Conservation (phyloP, 1,284 basidiomycete genomes). For the Schizopora paradoxa region DNA sequence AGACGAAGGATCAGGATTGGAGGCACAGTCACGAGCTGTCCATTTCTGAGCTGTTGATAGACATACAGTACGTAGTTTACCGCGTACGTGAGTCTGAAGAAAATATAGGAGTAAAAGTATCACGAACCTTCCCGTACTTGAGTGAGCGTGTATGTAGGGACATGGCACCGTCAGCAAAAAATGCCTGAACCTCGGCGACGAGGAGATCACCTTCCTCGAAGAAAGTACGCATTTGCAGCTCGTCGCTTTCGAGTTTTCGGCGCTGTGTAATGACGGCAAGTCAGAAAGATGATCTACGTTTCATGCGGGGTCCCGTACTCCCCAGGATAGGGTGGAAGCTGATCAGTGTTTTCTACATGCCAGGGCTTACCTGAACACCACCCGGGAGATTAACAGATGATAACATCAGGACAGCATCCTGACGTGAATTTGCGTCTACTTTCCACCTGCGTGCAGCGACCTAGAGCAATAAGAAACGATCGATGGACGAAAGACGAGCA, state of each 20-base stretch:
- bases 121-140: conserved; percentile 96
- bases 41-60: conserved; percentile 83
- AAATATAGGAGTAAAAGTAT: no score
- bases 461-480: conserved; percentile 34
- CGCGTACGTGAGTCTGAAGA: no score
- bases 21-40: conserved; percentile 79
- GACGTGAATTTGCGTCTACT: conserved; percentile 91
- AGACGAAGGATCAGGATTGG: conserved; percentile 85
- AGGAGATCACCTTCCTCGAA: conserved; percentile 97
- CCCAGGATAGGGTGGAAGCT: no score
- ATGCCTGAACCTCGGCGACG: conserved; percentile 95
- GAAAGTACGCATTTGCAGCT: conserved; percentile 98
- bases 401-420: conserved; percentile 93
- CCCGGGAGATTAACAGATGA: conserved; percentile 98
- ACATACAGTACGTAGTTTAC: neutral
- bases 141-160: conserved; percentile 94
- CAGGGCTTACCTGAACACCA: conserved; percentile 75
- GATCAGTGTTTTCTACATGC: no score
- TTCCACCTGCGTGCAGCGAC: conserved; percentile 94
- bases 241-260: conserved; percentile 95
- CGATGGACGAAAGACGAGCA: neutral
- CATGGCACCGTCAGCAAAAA: conserved; percentile 93
- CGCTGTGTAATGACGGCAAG: conserved; percentile 46
- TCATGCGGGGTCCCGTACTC: no score
- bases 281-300: neutral